Conservation (phyloP, 2,329 filamentous ascomycete species). For the Cytospora piceicola region DNA sequence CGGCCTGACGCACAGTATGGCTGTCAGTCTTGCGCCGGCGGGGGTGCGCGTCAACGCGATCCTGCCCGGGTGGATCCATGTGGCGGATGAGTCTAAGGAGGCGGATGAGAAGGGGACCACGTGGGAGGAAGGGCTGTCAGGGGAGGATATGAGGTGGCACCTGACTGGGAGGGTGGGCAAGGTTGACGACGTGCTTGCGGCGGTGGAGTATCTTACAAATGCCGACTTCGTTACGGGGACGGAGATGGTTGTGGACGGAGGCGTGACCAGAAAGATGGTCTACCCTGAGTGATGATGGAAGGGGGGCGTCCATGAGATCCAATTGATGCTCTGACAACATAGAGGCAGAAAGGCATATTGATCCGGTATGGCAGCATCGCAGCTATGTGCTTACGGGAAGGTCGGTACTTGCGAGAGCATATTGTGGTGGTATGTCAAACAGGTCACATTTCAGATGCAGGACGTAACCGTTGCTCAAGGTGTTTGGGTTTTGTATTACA, state of each 20-base stretch:
- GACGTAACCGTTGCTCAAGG: no score
- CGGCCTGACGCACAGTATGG: constrained; percentile 53
- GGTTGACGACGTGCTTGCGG: constrained; percentile 46
- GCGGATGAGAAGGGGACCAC: constrained; percentile 42
- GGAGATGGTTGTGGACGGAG: constrained; percentile 39
- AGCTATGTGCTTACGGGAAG: not conserved
- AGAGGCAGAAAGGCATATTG: constrained; percentile 1
- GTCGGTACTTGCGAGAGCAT: not conserved
- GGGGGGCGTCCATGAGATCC: no score
- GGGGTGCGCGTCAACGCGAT: constrained; percentile 53
- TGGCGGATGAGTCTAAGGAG: constrained; percentile 42
- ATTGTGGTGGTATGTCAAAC: no score
- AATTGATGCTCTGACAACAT: no score
- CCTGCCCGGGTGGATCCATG: constrained; percentile 57
- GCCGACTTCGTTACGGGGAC: constrained; percentile 38
- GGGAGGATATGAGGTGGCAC: constrained; percentile 53
- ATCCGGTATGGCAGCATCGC: not conserved
- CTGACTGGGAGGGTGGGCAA: constrained; percentile 53
- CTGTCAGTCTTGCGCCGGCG: constrained; percentile 47
- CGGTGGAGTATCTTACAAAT: constrained; percentile 37
- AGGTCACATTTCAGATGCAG: no score
- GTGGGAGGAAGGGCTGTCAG: constrained; percentile 52
- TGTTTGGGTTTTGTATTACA: no score
- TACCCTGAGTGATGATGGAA: constrained; percentile 35
- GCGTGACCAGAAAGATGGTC: constrained; percentile 40